Percentiles rank a stretch among this genome's conserved stretches.
phyloP scores from a whole-genome alignment of 768 basidiomycete species.

The Calocera viscosa region DNA sequence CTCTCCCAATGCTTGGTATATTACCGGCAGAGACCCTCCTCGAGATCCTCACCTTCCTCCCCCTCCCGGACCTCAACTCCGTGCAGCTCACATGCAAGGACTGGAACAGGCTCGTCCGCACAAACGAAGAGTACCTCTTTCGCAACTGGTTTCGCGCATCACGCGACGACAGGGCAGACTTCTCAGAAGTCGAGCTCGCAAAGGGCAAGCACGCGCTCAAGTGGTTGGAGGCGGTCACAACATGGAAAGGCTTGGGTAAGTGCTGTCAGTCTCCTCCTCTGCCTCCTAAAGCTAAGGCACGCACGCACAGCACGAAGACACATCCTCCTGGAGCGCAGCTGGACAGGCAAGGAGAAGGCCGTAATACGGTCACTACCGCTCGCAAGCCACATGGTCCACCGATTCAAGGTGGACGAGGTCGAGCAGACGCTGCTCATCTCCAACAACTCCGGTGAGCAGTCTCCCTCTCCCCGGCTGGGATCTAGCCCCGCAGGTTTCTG shows the following conservation, averaged over 20 bases:
- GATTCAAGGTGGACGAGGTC: conserved; percentile 63
- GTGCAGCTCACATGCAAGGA: conserved; percentile 32
- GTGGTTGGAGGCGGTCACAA: conserved; percentile 29
- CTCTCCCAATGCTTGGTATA: conserved; percentile 27
- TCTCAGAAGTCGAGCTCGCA: conserved; percentile 25
- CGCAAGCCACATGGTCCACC: conserved; percentile 37
- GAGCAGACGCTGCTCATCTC: conserved; percentile 43
- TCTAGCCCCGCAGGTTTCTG: background rate
- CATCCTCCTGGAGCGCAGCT: conserved; percentile 9
- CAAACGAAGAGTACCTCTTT: conserved; percentile 44
- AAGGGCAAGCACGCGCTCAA: conserved; percentile 26
- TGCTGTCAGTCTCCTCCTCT: conserved; percentile 6
- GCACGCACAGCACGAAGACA: background rate
- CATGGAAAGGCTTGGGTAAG: conserved; percentile 56
- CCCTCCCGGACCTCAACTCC: conserved; percentile 33
- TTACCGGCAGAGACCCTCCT: conserved; percentile 52
- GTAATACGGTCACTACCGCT: background rate
- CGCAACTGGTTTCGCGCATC: conserved; percentile 34
- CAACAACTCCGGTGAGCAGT: conserved; percentile 30
- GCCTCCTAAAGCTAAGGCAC: background rate
- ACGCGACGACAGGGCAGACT: background rate
- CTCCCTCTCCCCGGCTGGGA: background rate
- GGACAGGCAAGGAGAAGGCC: conserved; percentile 5
- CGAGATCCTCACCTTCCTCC: conserved; percentile 38
- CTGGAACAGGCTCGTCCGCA: conserved; percentile 38